Evolutionary conservation across 192 early-diverging fungal species (phyloP).

Genomic region (Powellomyces hirtus): DNA sequence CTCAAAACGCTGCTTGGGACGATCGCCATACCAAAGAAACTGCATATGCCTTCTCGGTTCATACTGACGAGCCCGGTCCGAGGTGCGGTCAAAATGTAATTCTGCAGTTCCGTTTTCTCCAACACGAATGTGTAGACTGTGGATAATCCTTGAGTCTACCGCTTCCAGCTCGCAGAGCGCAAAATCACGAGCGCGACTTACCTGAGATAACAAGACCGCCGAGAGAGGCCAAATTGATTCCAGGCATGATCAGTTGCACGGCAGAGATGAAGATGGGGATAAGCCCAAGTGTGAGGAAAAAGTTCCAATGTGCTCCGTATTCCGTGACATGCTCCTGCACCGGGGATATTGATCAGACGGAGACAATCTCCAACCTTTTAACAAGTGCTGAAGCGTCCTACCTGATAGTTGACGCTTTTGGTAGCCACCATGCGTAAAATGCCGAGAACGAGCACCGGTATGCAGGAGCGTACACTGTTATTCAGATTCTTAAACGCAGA

Average conservation of each 20-base stretch:
- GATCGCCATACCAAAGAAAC: conserved; percentile 69
- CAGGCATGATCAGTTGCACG: conserved; percentile 48
- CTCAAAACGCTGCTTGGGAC: not conserved
- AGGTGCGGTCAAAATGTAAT: conserved; percentile 74
- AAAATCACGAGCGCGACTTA: conserved; percentile 14
- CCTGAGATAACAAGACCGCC: conserved; percentile 46
- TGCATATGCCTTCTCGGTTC: conserved; percentile 90
- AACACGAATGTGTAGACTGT: conserved; percentile 58
- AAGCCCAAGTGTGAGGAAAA: conserved; percentile 90
- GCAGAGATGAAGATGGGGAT: conserved; percentile 77
- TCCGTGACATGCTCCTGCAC: conserved; percentile 81
- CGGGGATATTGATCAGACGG: not conserved
- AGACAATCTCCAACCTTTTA: not conserved
- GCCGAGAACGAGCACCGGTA: conserved; percentile 75
- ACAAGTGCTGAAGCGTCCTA: conserved; percentile 14
- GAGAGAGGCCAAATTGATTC: conserved; percentile 57
- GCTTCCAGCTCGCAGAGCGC: not conserved
- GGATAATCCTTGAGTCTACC: not conserved
- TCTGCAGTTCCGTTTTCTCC: conserved; percentile 54
- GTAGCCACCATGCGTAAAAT: conserved; percentile 66
- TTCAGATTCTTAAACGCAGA: not conserved
- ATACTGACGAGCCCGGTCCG: conserved; percentile 70
- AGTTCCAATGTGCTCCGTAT: conserved; percentile 99
- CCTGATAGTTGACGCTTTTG: conserved; percentile 85
- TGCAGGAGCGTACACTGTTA: conserved; percentile 52